Conservation (phyloP, 768 basidiomycete species). For the Hysterangium stoloniferum region DNA sequence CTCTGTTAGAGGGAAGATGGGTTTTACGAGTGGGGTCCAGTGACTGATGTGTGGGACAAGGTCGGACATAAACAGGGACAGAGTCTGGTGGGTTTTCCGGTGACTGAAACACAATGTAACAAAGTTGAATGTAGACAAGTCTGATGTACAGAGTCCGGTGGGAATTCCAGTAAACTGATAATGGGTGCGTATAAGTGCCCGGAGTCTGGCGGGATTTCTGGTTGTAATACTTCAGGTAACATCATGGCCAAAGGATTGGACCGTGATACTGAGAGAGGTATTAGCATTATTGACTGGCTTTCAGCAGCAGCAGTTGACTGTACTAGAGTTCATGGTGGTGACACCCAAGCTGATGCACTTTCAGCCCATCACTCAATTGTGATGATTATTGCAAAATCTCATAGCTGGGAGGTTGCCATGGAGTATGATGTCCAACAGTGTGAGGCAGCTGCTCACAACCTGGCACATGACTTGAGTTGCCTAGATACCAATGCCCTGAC, state of each 20-base stretch:
- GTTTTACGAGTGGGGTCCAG: too few relatives aligned
- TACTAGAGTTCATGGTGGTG: neutral
- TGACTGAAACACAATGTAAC: too few relatives aligned
- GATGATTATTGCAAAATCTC: neutral
- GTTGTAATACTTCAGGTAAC: constrained; percentile 9
- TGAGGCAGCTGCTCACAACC: neutral
- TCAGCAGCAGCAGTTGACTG: neutral
- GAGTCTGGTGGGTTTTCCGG: too few relatives aligned
- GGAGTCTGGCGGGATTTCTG: too few relatives aligned
- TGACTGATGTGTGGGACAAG: too few relatives aligned
- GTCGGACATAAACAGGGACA: too few relatives aligned
- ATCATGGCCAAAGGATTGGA: constrained; percentile 17
- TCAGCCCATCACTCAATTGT: neutral
- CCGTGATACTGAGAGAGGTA: constrained; percentile 14
- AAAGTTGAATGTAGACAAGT: too few relatives aligned
- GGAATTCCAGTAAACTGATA: too few relatives aligned
- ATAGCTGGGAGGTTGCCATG: neutral
- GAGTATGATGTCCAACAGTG: neutral
- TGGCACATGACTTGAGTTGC: neutral
- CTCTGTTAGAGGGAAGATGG: too few relatives aligned
- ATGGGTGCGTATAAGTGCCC: too few relatives aligned
- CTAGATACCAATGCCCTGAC: neutral
- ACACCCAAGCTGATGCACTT: neutral
- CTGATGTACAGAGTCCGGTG: too few relatives aligned
- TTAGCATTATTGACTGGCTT: too few relatives aligned